Base-by-base conservation (phyloP, 2,329 filamentous ascomycete genomes). In the Alternaria sp. region DNA sequence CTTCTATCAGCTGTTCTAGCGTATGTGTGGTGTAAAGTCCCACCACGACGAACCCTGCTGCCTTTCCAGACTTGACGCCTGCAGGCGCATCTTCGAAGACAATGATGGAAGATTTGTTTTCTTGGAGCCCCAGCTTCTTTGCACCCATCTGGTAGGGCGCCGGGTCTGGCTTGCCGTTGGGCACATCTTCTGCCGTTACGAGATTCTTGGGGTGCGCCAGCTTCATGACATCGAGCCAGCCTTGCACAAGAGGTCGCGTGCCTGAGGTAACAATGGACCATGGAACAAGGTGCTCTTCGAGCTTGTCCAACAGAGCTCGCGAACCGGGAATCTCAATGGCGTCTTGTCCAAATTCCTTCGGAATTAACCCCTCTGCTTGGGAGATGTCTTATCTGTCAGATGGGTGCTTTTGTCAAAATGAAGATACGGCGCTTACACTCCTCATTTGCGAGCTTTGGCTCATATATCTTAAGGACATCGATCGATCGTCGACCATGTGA, bases 401-500 rank as follows among this genome's bases (percentile, higher is more conserved):
- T 18, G 9, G 10, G 15, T n/a, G 33, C 44, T 49, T 11, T 45
- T n/a, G 44, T 8, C 21, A 26, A 50, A 30, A 37, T 20, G 33
- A 55, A 54, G 18, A 18, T 37, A 53, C 21, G 7, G 59, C 30
- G 88, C 92, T 83, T 82, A 96, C 93, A 97, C 68, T 97, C 93
- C 93, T 92, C 95, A 72, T 91, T 97, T 45, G 96, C 96, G 78
- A 93, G 93, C 71, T 92, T 89, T 15, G 93, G 92, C 66, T 92
- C 90, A 62, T 97, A 87, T 26, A 94, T 84, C 78, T 88, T 88
- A 62, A 99, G 85, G 3, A 92, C 89, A 73, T 99, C 96, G 74
- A 98, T 97, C 70, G 90, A 93, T 62, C 96, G 86, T 63, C 95
- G 89, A 65, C 96, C 96, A 81, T 99, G 96, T 6, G 94, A 97